These are phyloP conservation scores for Metroxylon sagu DNA, from an alignment of 176 grass and related monocot species.

Conservation along the genomic window DNA sequence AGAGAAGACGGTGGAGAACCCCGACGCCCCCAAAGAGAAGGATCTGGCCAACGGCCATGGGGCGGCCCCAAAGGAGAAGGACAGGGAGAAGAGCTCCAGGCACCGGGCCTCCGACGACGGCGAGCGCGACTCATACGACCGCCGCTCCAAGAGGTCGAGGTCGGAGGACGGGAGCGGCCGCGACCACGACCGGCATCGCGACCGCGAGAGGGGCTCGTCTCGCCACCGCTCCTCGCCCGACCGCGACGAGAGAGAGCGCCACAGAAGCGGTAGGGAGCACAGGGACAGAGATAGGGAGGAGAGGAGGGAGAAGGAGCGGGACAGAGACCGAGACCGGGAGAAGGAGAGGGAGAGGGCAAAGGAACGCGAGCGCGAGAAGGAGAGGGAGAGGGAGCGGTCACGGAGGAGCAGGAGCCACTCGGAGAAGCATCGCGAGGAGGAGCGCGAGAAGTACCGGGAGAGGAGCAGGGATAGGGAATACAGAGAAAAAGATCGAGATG, in stretches of 20 bases:
- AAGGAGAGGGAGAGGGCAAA: slow-evolving; percentile 38
- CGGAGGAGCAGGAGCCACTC: slow-evolving; percentile 71
- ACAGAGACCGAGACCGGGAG: slow-evolving; percentile 20
- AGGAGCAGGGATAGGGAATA: slow-evolving; percentile 44
- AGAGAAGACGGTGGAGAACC: slow-evolving; percentile 75
- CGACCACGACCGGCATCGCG: slow-evolving; percentile 21
- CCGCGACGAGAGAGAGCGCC: slow-evolving; percentile 22
- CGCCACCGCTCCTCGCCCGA: slow-evolving; percentile 20
- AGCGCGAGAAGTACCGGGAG: slow-evolving; percentile 40
- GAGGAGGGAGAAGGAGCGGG: slow-evolving; percentile 33
- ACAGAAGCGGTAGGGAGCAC: slow-evolving; percentile 43
- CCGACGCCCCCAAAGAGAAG: neutral
- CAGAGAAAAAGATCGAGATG: slow-evolving; percentile 42
- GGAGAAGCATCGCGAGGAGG: slow-evolving; percentile 49
- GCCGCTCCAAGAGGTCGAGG: slow-evolving; percentile 54
- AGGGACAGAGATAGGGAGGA: slow-evolving; percentile 47
- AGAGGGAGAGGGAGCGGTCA: slow-evolving; percentile 22
- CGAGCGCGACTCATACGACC: slow-evolving; percentile 40
- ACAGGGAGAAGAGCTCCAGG: slow-evolving; percentile 40
- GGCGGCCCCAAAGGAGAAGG: slow-evolving; percentile 34
- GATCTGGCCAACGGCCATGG: slow-evolving; percentile 36
- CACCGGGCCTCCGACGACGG: slow-evolving; percentile 42
- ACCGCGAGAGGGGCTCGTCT: slow-evolving; percentile 25
- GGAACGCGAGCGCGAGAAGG: slow-evolving; percentile 25
- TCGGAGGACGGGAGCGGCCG: slow-evolving; percentile 48